Percentiles rank a stretch among this genome's conserved stretches.
phyloP scores from a whole-genome alignment of 176 grass and related monocot species.

The Ananas comosus region DNA sequence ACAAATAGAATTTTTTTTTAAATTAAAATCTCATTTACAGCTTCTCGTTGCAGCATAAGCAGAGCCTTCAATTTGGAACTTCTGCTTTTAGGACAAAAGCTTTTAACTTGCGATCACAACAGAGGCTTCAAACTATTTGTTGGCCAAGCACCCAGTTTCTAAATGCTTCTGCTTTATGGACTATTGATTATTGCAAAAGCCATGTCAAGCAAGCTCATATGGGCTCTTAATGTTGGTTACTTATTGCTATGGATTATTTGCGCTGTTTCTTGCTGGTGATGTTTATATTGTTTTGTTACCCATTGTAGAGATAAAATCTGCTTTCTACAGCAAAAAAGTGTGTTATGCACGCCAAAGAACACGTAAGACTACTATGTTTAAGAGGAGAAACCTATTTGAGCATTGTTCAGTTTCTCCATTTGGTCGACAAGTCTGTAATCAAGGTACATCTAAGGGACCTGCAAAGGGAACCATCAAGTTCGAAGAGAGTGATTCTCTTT shows the following conservation, averaged over 20 bases:
- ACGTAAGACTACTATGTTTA: slow-evolving; percentile 35
- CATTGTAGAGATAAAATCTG: slow-evolving; percentile 35
- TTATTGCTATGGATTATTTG: no score
- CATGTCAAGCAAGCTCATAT: neutral
- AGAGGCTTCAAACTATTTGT: no score
- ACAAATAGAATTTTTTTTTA: no score
- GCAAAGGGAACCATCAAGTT: slow-evolving; percentile 13
- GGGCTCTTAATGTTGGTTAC: no score
- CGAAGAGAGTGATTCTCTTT: slow-evolving; percentile 16
- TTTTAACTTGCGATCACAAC: no score
- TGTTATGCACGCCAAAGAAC: slow-evolving; percentile 31
- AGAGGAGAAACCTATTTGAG: slow-evolving; percentile 39
- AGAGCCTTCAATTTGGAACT: no score
- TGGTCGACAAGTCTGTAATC: slow-evolving; percentile 37
- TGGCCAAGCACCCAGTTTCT: no score
- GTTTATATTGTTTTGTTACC: slow-evolving; percentile 23
- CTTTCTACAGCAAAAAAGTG: slow-evolving; percentile 36
- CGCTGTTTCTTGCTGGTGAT: no score
- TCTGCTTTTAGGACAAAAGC: no score
- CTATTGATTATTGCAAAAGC: slow-evolving; percentile 1
- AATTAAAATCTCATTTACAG: no score
- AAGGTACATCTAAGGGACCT: slow-evolving; percentile 25
- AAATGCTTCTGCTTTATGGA: slow-evolving; percentile 5
- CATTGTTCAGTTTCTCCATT: slow-evolving; percentile 17
- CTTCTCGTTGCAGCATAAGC: no score